Evolutionary conservation across 208 protist genomes (phyloP).

Genomic region (Trypanosoma cruzi): DNA sequence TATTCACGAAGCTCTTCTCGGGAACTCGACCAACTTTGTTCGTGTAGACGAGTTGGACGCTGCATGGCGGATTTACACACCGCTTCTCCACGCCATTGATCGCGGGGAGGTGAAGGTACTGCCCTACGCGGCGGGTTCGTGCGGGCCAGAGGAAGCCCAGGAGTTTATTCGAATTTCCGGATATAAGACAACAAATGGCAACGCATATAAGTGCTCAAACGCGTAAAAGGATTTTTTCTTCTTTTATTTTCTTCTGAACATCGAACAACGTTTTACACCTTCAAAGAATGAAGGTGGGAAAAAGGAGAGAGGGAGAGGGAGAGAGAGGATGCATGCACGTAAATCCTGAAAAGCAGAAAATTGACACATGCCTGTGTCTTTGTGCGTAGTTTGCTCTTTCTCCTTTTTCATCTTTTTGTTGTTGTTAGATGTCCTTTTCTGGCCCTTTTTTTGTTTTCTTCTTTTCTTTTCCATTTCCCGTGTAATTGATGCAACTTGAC

Average conservation of each 20-base stretch:
- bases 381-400: too few relatives aligned
- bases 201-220: slow-evolving; percentile 9
- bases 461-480: too few relatives aligned
- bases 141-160: slow-evolving; percentile 81
- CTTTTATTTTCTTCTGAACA: too few relatives aligned
- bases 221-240: slow-evolving; percentile 9
- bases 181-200: slow-evolving; percentile 50
- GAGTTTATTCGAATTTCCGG: slow-evolving; percentile 57
- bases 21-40: slow-evolving; percentile 92
- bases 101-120: slow-evolving; percentile 54
- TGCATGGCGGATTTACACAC: slow-evolving; percentile 92
- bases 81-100: slow-evolving; percentile 90
- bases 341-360: not conserved
- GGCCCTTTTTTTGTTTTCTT: too few relatives aligned
- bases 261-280: not conserved
- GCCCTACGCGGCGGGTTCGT: slow-evolving; percentile 80
- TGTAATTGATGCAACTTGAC: too few relatives aligned
- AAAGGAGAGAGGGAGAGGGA: not conserved
- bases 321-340: not conserved
- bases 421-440: too few relatives aligned
- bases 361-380: too few relatives aligned
- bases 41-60: slow-evolving; percentile 92
- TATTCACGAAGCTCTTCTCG: slow-evolving; percentile 84
- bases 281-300: not conserved
- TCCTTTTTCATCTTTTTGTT: too few relatives aligned